phyloP scores from a whole-genome alignment of 1,284 basidiomycete species.

The Fomitopsis betulina region DNA sequence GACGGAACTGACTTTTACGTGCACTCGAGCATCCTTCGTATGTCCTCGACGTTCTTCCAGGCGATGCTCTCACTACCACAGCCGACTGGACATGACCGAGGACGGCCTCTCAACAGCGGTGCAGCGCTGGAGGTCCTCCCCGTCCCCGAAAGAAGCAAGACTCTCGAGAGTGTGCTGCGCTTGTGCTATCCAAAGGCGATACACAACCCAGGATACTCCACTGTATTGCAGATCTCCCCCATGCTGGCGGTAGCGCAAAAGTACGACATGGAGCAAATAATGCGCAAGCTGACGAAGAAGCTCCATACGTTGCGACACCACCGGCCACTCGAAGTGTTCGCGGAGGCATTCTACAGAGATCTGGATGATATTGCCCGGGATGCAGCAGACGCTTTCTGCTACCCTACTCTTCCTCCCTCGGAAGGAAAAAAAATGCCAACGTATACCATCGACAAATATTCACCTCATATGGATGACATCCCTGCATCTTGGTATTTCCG shows the following conservation, averaged over 20 bases:
- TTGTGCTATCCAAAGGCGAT: background rate
- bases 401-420: background rate
- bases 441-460: background rate
- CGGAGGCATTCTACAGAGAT: background rate
- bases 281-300: too few species aligned
- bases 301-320: too few species aligned
- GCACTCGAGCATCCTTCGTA: background rate
- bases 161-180: background rate
- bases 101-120: too few species aligned
- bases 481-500: background rate
- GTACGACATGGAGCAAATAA: background rate
- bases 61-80: slow-evolving; percentile 1
- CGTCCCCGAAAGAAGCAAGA: background rate
- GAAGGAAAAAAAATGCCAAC: background rate
- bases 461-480: background rate
- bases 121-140: too few species aligned
- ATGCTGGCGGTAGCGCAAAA: background rate
- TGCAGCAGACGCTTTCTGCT: background rate
- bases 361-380: background rate
- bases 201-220: background rate
- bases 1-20: slow-evolving; percentile 6
- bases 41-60: slow-evolving; percentile 5
- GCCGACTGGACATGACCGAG: background rate
- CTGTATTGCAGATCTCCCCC: background rate
- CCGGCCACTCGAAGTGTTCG: background rate